Evolutionary conservation across 495 filamentous ascomycete species (phyloP), one percentile per base, ranked within the genome.

Genomic region (Tuber umbilicatum): DNA sequence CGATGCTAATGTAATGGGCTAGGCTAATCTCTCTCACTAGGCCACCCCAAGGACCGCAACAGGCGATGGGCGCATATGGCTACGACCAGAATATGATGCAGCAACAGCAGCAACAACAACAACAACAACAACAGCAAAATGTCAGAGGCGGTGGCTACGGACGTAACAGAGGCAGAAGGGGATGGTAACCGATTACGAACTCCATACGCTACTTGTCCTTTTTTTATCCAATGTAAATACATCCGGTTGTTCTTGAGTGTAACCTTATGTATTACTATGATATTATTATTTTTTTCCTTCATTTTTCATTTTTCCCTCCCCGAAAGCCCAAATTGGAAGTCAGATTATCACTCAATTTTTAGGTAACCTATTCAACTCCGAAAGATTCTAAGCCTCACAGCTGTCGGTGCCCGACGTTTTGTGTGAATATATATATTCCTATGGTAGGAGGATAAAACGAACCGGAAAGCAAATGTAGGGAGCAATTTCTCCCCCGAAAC

Each of bases 31-130:
- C 47, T n/a, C 55, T 64, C 37, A 72, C 74, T 40, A 81, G 80
- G 76, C 79, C 80, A 72, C 84, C 85, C 43, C 84, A 84, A 42
- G 85, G 86, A 0, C 88, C 87, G 73, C 83, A 84, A 23, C 86
- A 85, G 42, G 85, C 84, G 75, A 86, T 84, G 45, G 86, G 87
- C 55, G 87, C 84, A n/a, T 89, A 85, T 76, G 86, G 88, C 12
- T 89, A 87, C 76, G 84, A 86, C 74, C 87, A 88, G 75, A 79
- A 78, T 50, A 89, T 89, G 85, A 84, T 79, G 79, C 78, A 81
- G 37, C 78, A 80, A 70, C 76, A 78, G 10, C 76, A 77, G 9
- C 76, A 77, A 0, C 76, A 76, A 0, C 75, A 74, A 1, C 73
- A 74, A 21, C 73, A n/a, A n/a, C n/a, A n/a, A n/a, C n/a, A n/a